Percentiles rank a stretch among this genome's conserved stretches.
These are phyloP conservation scores for Amorphotheca resinae DNA, from an alignment of 495 filamentous ascomycete genomes.

Conservation along the genomic window DNA sequence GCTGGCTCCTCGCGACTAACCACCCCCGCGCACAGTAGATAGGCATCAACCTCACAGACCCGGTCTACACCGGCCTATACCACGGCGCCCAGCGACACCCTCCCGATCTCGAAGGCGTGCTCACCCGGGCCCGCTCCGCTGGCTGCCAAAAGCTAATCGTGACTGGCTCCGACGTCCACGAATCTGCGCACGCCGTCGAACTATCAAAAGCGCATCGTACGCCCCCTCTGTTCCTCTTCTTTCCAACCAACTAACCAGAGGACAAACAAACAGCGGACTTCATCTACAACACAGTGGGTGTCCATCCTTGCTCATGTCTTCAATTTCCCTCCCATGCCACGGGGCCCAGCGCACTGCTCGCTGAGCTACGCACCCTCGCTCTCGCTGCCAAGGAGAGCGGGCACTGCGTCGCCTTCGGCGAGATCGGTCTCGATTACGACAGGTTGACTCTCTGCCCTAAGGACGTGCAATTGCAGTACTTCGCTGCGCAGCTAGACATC, in stretches of 20 bases:
- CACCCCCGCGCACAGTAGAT: conserved; percentile 31
- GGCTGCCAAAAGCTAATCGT: conserved; percentile 86
- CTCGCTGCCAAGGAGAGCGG: conserved; percentile 31
- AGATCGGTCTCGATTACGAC: conserved; percentile 95
- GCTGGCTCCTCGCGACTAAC: background rate
- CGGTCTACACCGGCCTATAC: conserved; percentile 72
- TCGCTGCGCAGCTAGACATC: conserved; percentile 64
- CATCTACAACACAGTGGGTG: conserved; percentile 80
- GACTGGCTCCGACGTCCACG: conserved; percentile 77
- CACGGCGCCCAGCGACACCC: conserved; percentile 72
- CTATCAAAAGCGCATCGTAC: conserved; percentile 61
- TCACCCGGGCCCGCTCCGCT: conserved; percentile 58
- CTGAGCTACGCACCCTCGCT: conserved; percentile 47
- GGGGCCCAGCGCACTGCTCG: conserved; percentile 42
- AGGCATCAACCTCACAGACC: conserved; percentile 89
- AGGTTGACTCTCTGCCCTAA: conserved; percentile 64
- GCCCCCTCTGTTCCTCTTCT: conserved; percentile 16
- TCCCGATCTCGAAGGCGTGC: conserved; percentile 62
- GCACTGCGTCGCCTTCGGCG: conserved; percentile 71
- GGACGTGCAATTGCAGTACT: conserved; percentile 72
- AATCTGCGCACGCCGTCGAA: conserved; percentile 60
- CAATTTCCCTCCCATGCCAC: conserved; percentile 48
- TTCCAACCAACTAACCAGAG: background rate
- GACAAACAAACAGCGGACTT: conserved; percentile 45
- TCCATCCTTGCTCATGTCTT: conserved; percentile 76